Evolutionary conservation across 2,329 filamentous ascomycete species (phyloP).

Genomic region (Bimuria novae-zelandiae): DNA sequence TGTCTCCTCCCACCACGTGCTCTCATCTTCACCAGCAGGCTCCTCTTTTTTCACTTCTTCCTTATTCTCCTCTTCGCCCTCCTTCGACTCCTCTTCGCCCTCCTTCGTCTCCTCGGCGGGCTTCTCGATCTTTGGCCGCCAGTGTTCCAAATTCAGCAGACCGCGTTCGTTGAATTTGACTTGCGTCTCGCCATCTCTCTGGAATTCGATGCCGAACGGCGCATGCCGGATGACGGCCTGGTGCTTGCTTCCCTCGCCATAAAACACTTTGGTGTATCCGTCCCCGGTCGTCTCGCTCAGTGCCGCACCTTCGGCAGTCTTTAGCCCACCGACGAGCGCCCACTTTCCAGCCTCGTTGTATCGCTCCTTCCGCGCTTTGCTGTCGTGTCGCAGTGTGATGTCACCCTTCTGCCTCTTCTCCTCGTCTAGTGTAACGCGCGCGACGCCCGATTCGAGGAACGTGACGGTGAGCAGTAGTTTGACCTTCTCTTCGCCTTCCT

Average conservation of each 20-base stretch:
- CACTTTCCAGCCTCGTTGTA: constrained; percentile 92
- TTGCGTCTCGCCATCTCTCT: constrained; percentile 78
- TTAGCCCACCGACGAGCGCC: constrained; percentile 81
- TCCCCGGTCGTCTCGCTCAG: constrained; percentile 67
- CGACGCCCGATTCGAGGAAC: constrained; percentile 87
- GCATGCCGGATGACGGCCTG: constrained; percentile 82
- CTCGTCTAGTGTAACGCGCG: constrained; percentile 87
- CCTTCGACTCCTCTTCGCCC: constrained; percentile 54
- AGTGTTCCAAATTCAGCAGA: constrained; percentile 91
- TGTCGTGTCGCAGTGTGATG: constrained; percentile 83
- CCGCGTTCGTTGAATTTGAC: constrained; percentile 90
- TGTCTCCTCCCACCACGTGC: constrained; percentile 96
- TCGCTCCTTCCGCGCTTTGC: constrained; percentile 83
- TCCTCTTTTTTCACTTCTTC: constrained; percentile 51
- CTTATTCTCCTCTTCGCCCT: constrained; percentile 50
- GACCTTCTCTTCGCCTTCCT: constrained; percentile 68
- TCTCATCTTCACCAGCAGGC: constrained; percentile 69
- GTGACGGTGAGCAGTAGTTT: constrained; percentile 82
- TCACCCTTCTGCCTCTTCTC: constrained; percentile 87
- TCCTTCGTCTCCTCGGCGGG: constrained; percentile 52
- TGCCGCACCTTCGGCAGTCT: constrained; percentile 72
- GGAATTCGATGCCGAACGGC: constrained; percentile 86
- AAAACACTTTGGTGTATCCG: constrained; percentile 73
- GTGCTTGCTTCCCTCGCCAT: constrained; percentile 75
- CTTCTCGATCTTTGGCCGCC: constrained; percentile 83